phyloP scores from a whole-genome alignment of 106 monocot species.

The Allium cepa region DNA sequence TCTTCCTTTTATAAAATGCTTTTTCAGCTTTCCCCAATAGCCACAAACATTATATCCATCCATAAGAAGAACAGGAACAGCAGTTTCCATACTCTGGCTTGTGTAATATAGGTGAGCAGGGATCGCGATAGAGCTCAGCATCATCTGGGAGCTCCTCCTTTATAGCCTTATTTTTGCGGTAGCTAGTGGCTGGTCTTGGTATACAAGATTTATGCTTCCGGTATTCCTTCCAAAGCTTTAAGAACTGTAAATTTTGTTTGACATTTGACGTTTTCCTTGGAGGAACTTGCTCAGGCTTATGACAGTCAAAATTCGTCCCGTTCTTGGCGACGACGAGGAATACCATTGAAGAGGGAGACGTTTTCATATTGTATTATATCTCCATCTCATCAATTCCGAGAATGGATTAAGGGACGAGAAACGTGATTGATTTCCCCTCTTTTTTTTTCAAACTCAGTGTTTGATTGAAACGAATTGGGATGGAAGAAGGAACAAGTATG shows the following conservation, averaged over 20 bases:
- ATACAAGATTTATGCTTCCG: conserved; percentile 44
- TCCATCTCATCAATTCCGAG: no score
- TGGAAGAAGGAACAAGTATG: no score
- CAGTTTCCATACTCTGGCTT: conserved; percentile 65
- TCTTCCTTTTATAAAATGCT: conserved; percentile 82
- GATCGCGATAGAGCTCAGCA: conserved; percentile 51
- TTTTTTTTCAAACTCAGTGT: no score
- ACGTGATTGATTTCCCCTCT: no score
- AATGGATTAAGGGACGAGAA: no score
- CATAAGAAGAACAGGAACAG: conserved; percentile 79
- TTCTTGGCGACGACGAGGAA: no score
- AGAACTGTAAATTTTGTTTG: conserved; percentile 76
- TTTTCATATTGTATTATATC: no score
- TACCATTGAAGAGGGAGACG: no score
- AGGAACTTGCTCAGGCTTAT: conserved; percentile 64
- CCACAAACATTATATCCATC: conserved; percentile 98
- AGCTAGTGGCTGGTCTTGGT: conserved; percentile 69
- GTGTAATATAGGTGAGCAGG: conserved; percentile 68
- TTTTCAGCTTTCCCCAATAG: conserved; percentile 90
- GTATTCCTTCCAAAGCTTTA: conserved; percentile 64
- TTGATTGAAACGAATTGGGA: no score
- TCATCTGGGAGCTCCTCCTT: conserved; percentile 80
- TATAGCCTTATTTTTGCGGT: conserved; percentile 83
- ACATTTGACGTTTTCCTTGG: conserved; percentile 90
- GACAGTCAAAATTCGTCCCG: no score